Evolutionary conservation across 495 filamentous ascomycete species (phyloP), one percentile per base, ranked within the genome.

Genomic region (Neurospora intermedia): DNA sequence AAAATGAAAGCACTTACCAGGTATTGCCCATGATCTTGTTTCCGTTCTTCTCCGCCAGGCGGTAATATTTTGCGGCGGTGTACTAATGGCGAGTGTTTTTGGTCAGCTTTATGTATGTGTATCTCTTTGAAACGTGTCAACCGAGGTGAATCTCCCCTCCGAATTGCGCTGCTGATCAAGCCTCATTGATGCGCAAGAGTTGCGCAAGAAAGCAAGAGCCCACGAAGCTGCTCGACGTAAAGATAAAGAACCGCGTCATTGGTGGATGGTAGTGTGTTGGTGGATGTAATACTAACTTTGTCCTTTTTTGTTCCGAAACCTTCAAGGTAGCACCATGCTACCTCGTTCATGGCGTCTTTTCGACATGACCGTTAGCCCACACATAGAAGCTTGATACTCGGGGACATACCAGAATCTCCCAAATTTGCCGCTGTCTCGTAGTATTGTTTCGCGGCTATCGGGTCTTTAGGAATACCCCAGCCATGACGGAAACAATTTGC

Each of bases 381-480:
- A 13, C 23, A 8, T 66, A 46, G 20, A n/a, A 1, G 71, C 43
- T 15, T 8, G 23, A 9, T 20, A 27, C 23, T 16, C 13, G 9
- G 10, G 39, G 35, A 77, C 83, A 72, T 81, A 88, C 87, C 87
- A 46, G 92, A 92, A 82, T 99, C 96, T 66, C 95, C 95, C 72
- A 99, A 82, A 75, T 98, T 98, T 48, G 96, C 96, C 31, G 96
- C 96, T 39, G 94, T 97, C 82, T 98, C 94, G 83, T 98, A 98
- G 81, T 98, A 98, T 85, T 96, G 84, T 79, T 88, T 91, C 41
- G 96, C 96, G 66, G 96, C 96, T 74, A 91, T 87, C 70, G 93
- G 88, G 77, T 99, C 96, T 80, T 93, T 94, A 74, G 88, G 85
- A 46, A 97, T 91, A 69, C 96, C 96, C 96, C 96, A 98, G 38